Evolutionary conservation across 257 asterid species (phyloP).

Genomic region (Ilex aquifolium): DNA sequence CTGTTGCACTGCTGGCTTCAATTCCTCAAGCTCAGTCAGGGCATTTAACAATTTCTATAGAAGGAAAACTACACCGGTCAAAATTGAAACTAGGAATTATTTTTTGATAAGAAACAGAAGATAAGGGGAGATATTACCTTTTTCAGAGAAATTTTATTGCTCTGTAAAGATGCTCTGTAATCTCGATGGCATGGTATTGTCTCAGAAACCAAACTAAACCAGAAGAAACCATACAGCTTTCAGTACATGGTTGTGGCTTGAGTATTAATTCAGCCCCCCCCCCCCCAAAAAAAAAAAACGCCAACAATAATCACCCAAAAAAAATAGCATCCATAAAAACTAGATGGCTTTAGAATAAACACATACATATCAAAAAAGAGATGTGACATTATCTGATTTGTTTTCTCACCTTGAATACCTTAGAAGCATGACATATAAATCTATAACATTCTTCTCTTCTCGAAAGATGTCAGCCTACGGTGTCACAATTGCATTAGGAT

Average conservation of each 20-base stretch:
- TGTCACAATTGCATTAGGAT: conserved; percentile 13
- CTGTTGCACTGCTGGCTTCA: conserved; percentile 72
- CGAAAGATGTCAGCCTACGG: conserved; percentile 91
- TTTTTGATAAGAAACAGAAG: conserved; percentile 3
- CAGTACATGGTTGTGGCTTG: conserved; percentile 7
- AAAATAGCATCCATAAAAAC: background rate
- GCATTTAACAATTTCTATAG: conserved; percentile 58
- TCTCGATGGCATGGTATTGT: conserved; percentile 93
- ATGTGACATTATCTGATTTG: conserved; percentile 2
- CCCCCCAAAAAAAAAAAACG: conserved; percentile 8
- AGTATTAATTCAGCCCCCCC: conserved; percentile 15
- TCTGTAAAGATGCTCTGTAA: conserved; percentile 49
- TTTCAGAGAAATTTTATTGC: conserved; percentile 51
- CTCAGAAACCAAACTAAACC: conserved; percentile 84
- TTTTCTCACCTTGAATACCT: conserved; percentile 84
- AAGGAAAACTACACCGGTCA: conserved; percentile 7
- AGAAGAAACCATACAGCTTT: conserved; percentile 27
- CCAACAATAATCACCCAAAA: background rate
- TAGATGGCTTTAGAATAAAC: background rate
- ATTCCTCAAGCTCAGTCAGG: conserved; percentile 75
- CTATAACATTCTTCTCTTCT: conserved; percentile 64
- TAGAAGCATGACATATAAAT: conserved; percentile 90
- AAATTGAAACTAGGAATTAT: background rate
- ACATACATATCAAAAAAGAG: background rate
- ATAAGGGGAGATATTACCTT: conserved; percentile 33